Evolutionary conservation across 2,329 filamentous ascomycete genomes (phyloP).

Genomic region (Penicillium sclerotigenum): DNA sequence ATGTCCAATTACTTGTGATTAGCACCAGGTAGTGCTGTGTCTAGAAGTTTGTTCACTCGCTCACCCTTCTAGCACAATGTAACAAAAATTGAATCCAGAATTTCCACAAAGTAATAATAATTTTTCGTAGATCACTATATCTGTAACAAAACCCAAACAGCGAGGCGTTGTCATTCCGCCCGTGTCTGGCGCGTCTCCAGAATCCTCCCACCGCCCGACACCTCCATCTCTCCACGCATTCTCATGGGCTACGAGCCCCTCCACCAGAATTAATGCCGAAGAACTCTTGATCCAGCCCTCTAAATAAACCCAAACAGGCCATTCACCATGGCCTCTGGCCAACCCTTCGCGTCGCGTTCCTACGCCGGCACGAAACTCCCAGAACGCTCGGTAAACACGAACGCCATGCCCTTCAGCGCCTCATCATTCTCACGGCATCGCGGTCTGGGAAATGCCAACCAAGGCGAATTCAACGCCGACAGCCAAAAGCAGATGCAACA

Average conservation of each 20-base stretch:
- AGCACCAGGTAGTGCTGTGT: not conserved
- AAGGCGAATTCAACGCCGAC: constrained; percentile 29
- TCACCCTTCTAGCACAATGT: not conserved
- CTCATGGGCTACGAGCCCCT: constrained; percentile 14
- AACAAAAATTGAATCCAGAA: not conserved
- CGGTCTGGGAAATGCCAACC: constrained; percentile 28
- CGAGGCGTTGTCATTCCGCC: constrained; percentile 11
- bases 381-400: constrained; percentile 45
- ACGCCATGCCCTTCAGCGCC: constrained; percentile 44
- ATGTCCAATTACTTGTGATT: not conserved
- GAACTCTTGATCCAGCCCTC: not conserved
- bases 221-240: constrained; percentile 7
- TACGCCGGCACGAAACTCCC: constrained; percentile 54
- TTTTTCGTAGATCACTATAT: not conserved
- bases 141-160: not conserved
- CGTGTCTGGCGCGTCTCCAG: constrained; percentile 27
- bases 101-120: not conserved
- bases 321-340: constrained; percentile 50
- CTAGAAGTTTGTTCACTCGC: not conserved
- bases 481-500: constrained; percentile 30
- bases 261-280: not conserved
- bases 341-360: constrained; percentile 55
- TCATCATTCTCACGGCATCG: constrained; percentile 44
- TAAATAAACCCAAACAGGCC: constrained; percentile 6
- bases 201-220: constrained; percentile 26